Evolutionary conservation across 1,284 basidiomycete species (phyloP), one percentile per base, ranked within the genome.

Genomic region (Porodaedalea pini): DNA sequence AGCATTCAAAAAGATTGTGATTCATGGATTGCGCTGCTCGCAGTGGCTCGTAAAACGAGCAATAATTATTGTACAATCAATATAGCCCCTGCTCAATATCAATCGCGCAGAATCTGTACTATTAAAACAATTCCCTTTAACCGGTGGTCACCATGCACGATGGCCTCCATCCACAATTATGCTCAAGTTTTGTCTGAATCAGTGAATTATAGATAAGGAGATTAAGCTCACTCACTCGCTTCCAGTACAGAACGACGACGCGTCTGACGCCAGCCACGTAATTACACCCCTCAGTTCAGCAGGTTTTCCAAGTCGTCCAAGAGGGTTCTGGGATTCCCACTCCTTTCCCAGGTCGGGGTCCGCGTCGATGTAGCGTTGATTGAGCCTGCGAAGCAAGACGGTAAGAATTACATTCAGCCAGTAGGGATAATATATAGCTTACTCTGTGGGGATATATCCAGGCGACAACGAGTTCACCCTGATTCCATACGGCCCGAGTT

Each of bases 211-310:
- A n/a, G n/a, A n/a, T n/a, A n/a, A n/a, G n/a, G n/a, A n/a, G n/a
- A n/a, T n/a, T n/a, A n/a, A n/a, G n/a, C 17, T 37, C 17, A 83
- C 84, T 64, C 66, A 88, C 86, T 88, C 85, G 85, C 74, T 75
- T 39, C 87, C 86, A 0, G 86, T 89, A 64, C 86, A 89, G 67
- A 85, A 89, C 37, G 78, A 86, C 3, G 85, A 87, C 44, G 86
- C 85, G 60, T 88, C 87, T 59, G 84, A 87, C 36, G 88, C 87
- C n/a, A 92, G 75, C 90, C 89, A 92, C 13, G 82, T 73, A 44
- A 83, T 76, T 0, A 89, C 88, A 17, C 89, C 89, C 3, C 90
- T 78, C 65, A 92, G 69, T 70, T 92, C 90, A 66, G 90, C 86
- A 0, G 86, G 80, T 11, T 86, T 74, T 32, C 90, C 89, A 29